A percentile compares a stretch with the other conserved stretches of the same genome.
These are phyloP conservation scores for Neofusicoccum cordaticola DNA, from an alignment of 2,329 filamentous ascomycete species.

Conservation along the genomic window DNA sequence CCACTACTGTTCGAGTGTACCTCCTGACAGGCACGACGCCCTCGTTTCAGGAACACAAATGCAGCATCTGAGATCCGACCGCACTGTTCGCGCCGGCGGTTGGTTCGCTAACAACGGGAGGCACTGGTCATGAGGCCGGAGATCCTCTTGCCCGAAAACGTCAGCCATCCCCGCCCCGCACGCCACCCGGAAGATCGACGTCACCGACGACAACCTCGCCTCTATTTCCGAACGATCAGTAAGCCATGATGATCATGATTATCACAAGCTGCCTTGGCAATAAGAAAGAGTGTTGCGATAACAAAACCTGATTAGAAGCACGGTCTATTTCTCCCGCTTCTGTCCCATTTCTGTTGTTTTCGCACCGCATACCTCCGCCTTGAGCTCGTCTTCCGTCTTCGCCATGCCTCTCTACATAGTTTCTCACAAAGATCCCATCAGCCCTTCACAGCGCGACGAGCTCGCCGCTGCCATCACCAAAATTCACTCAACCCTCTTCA, in stretches of 20 bases:
- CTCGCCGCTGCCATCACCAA: slow-evolving; percentile 41
- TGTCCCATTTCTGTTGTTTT: too few relatives aligned
- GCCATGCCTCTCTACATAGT: slow-evolving; percentile 47
- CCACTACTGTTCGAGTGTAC: neutral
- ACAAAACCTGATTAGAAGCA: too few relatives aligned
- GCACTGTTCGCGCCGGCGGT: neutral
- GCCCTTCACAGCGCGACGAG: slow-evolving; percentile 34
- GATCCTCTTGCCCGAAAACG: slow-evolving; percentile 16
- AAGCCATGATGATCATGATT: neutral
- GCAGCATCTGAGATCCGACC: neutral
- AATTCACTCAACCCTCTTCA: slow-evolving; percentile 43
- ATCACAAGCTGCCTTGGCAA: slow-evolving; percentile 24
- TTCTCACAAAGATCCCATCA: slow-evolving; percentile 36
- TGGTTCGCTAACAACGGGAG: neutral
- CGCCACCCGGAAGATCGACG: slow-evolving; percentile 10
- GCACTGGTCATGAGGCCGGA: slow-evolving; percentile 1
- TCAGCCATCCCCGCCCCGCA: slow-evolving; percentile 10
- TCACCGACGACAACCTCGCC: neutral
- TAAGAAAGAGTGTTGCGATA: neutral
- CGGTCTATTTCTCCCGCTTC: too few relatives aligned
- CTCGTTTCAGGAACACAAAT: slow-evolving; percentile 5
- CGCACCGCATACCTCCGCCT: too few relatives aligned
- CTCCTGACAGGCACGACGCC: neutral
- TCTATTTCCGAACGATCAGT: neutral
- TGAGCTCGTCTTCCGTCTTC: neutral